Conservation (phyloP, 331 rosid genomes). For the Malus hybrid region DNA sequence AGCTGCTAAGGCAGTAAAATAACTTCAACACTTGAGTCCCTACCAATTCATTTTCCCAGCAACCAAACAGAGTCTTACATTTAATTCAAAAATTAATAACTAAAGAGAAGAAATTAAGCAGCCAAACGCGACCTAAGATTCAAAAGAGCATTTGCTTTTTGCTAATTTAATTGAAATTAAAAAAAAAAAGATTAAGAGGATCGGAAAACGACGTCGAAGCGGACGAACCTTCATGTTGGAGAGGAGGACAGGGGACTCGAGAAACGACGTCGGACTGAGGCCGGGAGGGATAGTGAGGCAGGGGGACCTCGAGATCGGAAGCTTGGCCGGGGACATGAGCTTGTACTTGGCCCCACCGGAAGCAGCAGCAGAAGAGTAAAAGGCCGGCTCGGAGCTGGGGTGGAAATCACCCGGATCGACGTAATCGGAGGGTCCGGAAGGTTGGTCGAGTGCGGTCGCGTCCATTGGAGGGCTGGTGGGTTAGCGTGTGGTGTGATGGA, state of each 20-base stretch:
- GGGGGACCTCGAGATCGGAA: slow-evolving; percentile 93
- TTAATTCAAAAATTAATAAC: not conserved
- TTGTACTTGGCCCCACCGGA: slow-evolving; percentile 64
- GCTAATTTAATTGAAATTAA: not conserved
- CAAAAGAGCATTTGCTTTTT: slow-evolving; percentile 6
- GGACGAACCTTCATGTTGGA: slow-evolving; percentile 74
- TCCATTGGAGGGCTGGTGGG: slow-evolving; percentile 26
- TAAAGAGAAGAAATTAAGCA: not conserved
- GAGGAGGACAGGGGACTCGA: slow-evolving; percentile 82
- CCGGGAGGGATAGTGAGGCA: slow-evolving; percentile 84
- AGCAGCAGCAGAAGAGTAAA: not conserved
- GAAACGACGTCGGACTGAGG: slow-evolving; percentile 75
- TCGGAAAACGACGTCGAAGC: slow-evolving; percentile 6
- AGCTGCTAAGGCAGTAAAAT: not conserved
- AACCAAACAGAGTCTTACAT: slow-evolving; percentile 10
- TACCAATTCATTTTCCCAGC: too few relatives aligned
- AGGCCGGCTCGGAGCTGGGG: not conserved
- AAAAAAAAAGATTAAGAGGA: too few relatives aligned
- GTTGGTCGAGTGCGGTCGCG: slow-evolving; percentile 15
- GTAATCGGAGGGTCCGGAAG: slow-evolving; percentile 9
- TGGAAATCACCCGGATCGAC: slow-evolving; percentile 39
- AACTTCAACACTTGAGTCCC: too few relatives aligned
- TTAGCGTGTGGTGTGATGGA: not conserved
- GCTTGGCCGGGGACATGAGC: slow-evolving; percentile 89
- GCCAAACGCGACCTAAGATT: slow-evolving; percentile 12